Evolutionary conservation across 495 filamentous ascomycete species (phyloP), one percentile per base, ranked within the genome.

Genomic region (Penicillium angulare): DNA sequence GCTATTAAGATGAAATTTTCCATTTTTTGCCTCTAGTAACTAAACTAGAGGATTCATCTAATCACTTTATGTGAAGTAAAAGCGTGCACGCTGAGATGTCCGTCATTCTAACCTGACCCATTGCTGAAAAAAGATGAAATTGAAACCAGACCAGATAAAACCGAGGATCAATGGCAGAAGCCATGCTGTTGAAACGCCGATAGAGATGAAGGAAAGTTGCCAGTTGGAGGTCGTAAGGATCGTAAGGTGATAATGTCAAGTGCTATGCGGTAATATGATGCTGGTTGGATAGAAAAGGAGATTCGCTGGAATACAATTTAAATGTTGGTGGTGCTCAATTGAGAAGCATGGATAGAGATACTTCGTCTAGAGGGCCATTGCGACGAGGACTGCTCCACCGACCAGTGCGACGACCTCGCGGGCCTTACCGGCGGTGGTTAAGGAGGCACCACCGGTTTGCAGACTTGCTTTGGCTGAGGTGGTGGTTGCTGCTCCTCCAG

Each of bases 391-490:
- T 17, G 72, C 73, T 13, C 72, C 73, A 7, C 72, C 72, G 21
- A 81, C 43, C 56, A 80, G 70, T 13, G 68, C 67, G 26, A 71
- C 57, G 38, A 78, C 59, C 57, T 78, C 76, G 8, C 65, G 68
- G 23, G 50, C 53, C 21, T 70, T 51, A 3, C 64, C 64, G 18
- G 64, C 64, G 18, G 64, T 65, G 9, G 64, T 49, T 27, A 67
- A 56, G 1, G 65, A 63, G 1, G 60, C 66, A 27, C 65, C 65
- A 31, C 60, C 69, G 1, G 74, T 77, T 55, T 80, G 77, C 50
- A 81, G 59, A 20, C 73, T 62, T 1, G 77, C 72, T 1, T 57
- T 42, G 7, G 56, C 50, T 1, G 52, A 50, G 13, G 60, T 63
- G 3, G 61, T 58, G 26, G 57, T 55, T 4, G 58, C 61, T 3